Evolutionary conservation across 2,329 filamentous ascomycete species (phyloP).

Genomic region (Hypoxylon sp.): DNA sequence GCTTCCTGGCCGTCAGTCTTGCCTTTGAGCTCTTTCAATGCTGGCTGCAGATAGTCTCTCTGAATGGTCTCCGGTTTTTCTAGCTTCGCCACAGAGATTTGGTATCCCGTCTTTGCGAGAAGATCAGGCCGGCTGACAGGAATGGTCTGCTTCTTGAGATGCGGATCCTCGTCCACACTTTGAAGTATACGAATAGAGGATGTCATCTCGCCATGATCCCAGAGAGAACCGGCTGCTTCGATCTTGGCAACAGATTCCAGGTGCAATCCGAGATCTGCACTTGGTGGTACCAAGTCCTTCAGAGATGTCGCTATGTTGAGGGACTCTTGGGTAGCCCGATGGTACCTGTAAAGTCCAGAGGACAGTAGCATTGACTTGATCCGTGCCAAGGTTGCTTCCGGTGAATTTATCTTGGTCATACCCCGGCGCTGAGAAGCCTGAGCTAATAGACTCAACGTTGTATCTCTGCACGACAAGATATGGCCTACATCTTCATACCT

Average conservation of each 20-base stretch:
- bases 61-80: conserved; percentile 93
- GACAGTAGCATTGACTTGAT: conserved; percentile 79
- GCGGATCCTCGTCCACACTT: conserved; percentile 68
- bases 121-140: conserved; percentile 78
- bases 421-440: conserved; percentile 70
- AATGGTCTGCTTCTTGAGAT: conserved; percentile 73
- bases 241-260: conserved; percentile 80
- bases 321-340: conserved; percentile 85
- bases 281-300: conserved; percentile 76
- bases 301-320: conserved; percentile 85
- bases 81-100: conserved; percentile 86
- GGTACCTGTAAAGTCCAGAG: conserved; percentile 77
- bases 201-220: conserved; percentile 91
- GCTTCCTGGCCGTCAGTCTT: conserved; percentile 74
- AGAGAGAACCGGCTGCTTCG: conserved; percentile 88
- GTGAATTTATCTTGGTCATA: conserved; percentile 66
- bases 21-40: conserved; percentile 80
- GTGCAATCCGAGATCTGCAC: conserved; percentile 73
- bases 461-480: conserved; percentile 83
- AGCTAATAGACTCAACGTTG: conserved; percentile 80
- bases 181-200: conserved; percentile 90
- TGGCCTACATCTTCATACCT: conserved; percentile 81
- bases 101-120: conserved; percentile 85
- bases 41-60: conserved; percentile 82
- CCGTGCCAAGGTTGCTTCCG: conserved; percentile 74